Conservation (phyloP, 2,329 filamentous ascomycete genomes). For the Microdochium bolleyi region DNA sequence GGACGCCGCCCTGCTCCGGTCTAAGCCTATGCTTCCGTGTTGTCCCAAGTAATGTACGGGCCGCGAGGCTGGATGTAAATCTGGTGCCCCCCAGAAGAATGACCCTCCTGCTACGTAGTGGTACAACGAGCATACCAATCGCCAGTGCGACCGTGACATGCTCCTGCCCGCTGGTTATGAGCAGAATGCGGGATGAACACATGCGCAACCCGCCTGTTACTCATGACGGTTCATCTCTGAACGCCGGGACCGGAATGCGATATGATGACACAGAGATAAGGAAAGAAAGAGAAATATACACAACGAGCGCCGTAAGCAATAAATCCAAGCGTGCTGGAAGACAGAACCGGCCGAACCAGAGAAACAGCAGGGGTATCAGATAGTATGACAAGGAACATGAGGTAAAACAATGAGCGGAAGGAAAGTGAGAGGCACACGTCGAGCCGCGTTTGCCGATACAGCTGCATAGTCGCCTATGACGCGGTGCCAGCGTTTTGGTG, state of each 20-base stretch:
- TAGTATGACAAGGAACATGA: neutral
- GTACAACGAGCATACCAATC: too few species aligned
- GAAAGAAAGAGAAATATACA: neutral
- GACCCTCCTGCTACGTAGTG: too few species aligned
- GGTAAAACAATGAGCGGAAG: neutral
- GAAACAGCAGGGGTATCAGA: neutral
- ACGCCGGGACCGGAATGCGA: neutral
- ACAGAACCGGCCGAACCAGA: neutral
- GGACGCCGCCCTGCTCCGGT: neutral
- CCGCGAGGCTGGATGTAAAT: neutral
- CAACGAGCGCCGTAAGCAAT: neutral
- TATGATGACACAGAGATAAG: neutral
- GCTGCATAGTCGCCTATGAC: neutral
- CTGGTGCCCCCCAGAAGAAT: too few species aligned
- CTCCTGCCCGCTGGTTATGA: too few species aligned
- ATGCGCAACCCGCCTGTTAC: too few species aligned
- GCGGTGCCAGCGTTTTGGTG: conserved; percentile 13
- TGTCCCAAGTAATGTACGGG: neutral
- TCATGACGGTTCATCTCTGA: neutral
- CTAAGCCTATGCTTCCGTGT: conserved; percentile 3
- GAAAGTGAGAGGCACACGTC: neutral
- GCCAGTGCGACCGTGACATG: too few species aligned
- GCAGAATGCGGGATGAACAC: too few species aligned
- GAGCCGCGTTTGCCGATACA: neutral
- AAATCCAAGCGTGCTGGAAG: neutral